phyloP scores from a whole-genome alignment of 108 stramenopile genomes.

The Skeletonema menzelii region DNA sequence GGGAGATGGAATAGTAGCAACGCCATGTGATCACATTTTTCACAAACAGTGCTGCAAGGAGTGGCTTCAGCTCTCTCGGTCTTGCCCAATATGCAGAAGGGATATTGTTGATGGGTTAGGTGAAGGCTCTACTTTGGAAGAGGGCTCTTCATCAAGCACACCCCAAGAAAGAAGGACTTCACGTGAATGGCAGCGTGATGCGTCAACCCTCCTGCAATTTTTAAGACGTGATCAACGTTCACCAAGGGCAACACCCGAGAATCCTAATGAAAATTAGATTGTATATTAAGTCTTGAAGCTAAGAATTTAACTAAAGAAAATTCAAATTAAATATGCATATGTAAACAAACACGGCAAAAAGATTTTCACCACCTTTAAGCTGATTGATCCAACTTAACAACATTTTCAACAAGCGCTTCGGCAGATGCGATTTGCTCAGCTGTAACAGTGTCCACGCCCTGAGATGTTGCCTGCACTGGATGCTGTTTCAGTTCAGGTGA shows the following conservation, averaged over 20 bases:
- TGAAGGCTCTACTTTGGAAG: slow-evolving; percentile 21
- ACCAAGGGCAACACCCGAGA: not conserved
- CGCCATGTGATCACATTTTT: slow-evolving; percentile 76
- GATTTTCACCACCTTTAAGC: not conserved
- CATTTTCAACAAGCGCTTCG: not conserved
- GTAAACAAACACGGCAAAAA: not conserved
- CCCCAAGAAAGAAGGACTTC: not conserved
- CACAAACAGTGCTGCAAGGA: slow-evolving; percentile 74
- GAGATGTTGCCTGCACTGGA: not conserved
- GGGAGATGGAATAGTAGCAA: slow-evolving; percentile 62
- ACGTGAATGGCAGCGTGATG: not conserved
- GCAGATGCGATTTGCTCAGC: not conserved
- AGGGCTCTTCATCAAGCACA: too few relatives aligned
- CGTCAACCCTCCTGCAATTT: not conserved
- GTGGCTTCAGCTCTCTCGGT: slow-evolving; percentile 69
- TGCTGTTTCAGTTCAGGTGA: not conserved
- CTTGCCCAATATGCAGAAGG: slow-evolving; percentile 70
- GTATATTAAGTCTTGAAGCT: not conserved
- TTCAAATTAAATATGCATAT: not conserved
- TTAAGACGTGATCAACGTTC: not conserved
- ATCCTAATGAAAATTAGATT: not conserved
- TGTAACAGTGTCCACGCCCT: not conserved
- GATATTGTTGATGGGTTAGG: slow-evolving; percentile 54
- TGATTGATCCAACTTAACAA: not conserved
- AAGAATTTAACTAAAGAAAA: not conserved